Evolutionary conservation across 495 filamentous ascomycete species (phyloP), one percentile per base, ranked within the genome.

Genomic region (Hypoxylon fuscum): DNA sequence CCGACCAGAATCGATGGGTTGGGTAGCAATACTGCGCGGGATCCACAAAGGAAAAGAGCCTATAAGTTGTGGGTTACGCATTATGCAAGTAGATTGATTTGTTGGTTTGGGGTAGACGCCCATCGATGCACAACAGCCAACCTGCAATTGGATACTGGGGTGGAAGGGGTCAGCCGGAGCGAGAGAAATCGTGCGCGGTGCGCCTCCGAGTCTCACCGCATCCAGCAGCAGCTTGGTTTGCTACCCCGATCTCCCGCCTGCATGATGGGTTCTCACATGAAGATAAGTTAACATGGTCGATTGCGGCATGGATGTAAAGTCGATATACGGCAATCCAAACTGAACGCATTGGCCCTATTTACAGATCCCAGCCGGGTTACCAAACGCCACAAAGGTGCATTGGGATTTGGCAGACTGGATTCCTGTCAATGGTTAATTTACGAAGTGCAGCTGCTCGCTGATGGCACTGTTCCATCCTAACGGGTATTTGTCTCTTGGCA

Each of bases 1-100:
- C 46, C 12, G 43, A 55, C 21, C 18, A 48, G 23, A 41, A 58
- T 20, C 37, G 52, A 62, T 20, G 52, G 56, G 53, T 61, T 64
- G 52, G 66, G 62, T 58, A 67, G 51, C 63, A 66, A 66, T 62
- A 66, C 63, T 49, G 63, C 63, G 63, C 63, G 63, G 63, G 63
- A 57, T 62, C 48, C 48, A 62, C 37, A 34, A 53, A 34, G 38
- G 23, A 52, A 44, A 46, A 20, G 35, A 58, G 32, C 48, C 52
- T 45, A 66, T 55, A 42, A 54, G 48, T 44, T 57, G 43, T 60
- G 52, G n/a, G 52, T 53, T 61, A 51, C 47, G 51, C 51, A 58
- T 17, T 38, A 57, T 44, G 56, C 53, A 45, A 44, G 37, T 34
- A 55, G 58, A 55, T 55, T 62, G 58, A 62, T 62, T 62, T 25